Conservation (phyloP, 192 early-diverging fungal genomes). For the Fimicolochytrium jonesii region DNA sequence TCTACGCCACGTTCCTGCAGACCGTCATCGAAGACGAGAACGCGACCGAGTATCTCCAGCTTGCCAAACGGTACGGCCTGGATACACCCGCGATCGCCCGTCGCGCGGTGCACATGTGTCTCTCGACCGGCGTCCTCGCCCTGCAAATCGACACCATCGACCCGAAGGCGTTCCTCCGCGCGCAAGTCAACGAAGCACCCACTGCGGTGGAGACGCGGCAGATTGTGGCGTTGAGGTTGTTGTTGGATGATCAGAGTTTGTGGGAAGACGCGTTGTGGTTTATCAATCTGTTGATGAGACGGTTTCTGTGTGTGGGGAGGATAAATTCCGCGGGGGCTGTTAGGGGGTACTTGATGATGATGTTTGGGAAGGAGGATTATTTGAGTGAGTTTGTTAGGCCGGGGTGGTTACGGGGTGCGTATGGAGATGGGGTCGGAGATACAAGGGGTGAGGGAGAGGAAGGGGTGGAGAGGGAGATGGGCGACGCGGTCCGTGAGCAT, state of each 20-base stretch:
- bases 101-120: neutral
- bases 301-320: slow-evolving; percentile 47
- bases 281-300: slow-evolving; percentile 46
- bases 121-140: neutral
- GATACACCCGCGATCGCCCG: slow-evolving; percentile 37
- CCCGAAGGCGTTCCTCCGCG: slow-evolving; percentile 1
- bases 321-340: slow-evolving; percentile 42
- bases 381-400: neutral
- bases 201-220: slow-evolving; percentile 18
- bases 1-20: slow-evolving; percentile 48
- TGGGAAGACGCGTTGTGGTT: slow-evolving; percentile 42
- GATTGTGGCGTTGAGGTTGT: slow-evolving; percentile 59
- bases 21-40: slow-evolving; percentile 8
- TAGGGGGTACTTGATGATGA: slow-evolving; percentile 41
- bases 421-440: no score
- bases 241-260: slow-evolving; percentile 40
- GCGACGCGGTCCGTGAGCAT: slow-evolving; percentile 12
- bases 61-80: slow-evolving; percentile 32
- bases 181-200: slow-evolving; percentile 8
- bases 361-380: slow-evolving; percentile 35
- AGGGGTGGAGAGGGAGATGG: slow-evolving; percentile 1
- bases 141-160: neutral
- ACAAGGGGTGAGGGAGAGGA: no score
- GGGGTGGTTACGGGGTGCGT: neutral
- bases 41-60: neutral